These are phyloP conservation scores for Eucalyptus marginata DNA, from an alignment of 345 rosid genomes.

Conservation along the genomic window DNA sequence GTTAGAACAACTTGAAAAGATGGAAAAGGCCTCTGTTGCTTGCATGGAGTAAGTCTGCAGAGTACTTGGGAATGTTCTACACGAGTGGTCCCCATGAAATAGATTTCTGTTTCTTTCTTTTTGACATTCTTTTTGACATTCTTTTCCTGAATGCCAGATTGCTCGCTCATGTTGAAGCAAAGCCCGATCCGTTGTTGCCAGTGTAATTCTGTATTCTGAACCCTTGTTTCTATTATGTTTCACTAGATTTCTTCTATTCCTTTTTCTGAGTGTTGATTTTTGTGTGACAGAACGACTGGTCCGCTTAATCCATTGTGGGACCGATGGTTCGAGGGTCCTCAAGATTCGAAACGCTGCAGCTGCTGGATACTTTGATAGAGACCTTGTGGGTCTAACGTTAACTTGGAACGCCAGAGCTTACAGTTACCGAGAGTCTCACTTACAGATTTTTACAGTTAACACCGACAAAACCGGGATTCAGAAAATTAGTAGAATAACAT, in stretches of 20 bases:
- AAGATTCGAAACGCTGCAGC: conserved; percentile 50
- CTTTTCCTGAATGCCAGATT: conserved; percentile 24
- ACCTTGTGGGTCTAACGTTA: not conserved
- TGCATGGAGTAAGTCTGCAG: conserved; percentile 52
- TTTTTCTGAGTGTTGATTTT: not conserved
- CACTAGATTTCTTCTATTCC: not conserved
- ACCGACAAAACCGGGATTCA: not conserved
- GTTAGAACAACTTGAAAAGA: conserved; percentile 62
- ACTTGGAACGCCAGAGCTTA: not conserved
- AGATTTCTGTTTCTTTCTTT: not conserved
- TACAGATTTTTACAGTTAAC: not conserved
- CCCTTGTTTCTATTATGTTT: not conserved
- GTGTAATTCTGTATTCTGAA: conserved; percentile 16
- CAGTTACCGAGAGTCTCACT: not conserved
- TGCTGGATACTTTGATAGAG: conserved; percentile 54
- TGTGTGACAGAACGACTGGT: conserved; percentile 49
- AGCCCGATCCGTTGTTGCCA: conserved; percentile 72
- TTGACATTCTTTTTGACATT: not conserved
- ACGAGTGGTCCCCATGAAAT: not conserved
- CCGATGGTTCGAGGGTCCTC: conserved; percentile 78
- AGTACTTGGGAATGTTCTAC: not conserved
- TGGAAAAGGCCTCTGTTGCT: conserved; percentile 55
- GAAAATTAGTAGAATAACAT: not conserved
- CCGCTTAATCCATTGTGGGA: conserved; percentile 72
- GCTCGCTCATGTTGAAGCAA: conserved; percentile 34